Percentiles rank a stretch among this genome's conserved stretches.
Conservation (phyloP, 257 asterid species). For the Avicennia marina region DNA sequence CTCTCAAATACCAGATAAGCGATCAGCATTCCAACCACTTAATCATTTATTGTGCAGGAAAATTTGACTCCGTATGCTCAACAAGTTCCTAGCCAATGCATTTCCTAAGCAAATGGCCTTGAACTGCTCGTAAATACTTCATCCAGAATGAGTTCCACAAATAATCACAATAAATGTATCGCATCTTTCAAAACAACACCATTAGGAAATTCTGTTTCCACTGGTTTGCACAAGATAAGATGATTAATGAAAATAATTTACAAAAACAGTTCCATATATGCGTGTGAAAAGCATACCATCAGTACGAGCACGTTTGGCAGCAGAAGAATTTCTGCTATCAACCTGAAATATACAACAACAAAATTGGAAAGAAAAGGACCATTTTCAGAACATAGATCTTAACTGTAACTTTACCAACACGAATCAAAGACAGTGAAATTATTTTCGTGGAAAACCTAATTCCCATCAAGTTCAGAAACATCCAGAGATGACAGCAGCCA, state of each 20-base stretch:
- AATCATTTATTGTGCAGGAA: no score
- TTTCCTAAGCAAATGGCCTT: no score
- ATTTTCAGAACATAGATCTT: background rate
- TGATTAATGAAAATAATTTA: background rate
- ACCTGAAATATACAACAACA: constrained; percentile 32
- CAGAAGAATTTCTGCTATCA: constrained; percentile 70
- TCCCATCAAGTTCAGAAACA: background rate
- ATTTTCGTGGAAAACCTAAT: background rate
- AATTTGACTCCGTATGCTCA: no score
- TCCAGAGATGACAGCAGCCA: background rate
- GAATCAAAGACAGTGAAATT: background rate
- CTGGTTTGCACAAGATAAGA: background rate
- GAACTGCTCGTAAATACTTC: no score
- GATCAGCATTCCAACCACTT: no score
- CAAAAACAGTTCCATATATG: no score
- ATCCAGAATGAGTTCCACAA: no score
- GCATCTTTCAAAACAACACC: no score
- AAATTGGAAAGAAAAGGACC: background rate
- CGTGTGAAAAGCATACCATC: constrained; percentile 51
- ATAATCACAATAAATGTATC: no score
- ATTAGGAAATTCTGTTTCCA: background rate
- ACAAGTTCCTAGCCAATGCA: no score
- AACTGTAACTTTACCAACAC: background rate
- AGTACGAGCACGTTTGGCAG: constrained; percentile 74
- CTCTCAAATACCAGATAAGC: no score